These are phyloP conservation scores for Graphiopsis chlorocephala DNA, from an alignment of 2,329 filamentous ascomycete genomes.

Conservation along the genomic window DNA sequence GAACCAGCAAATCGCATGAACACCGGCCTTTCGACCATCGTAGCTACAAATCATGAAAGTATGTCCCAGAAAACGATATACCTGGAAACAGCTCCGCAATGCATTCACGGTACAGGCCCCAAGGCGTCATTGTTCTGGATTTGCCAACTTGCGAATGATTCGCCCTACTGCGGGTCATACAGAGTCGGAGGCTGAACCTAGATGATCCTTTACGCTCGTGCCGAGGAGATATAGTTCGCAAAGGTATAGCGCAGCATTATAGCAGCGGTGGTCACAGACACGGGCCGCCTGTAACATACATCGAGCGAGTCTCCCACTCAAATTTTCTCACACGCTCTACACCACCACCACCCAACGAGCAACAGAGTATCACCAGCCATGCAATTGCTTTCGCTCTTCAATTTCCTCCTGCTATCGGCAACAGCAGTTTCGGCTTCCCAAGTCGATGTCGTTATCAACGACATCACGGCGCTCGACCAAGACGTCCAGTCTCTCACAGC, in stretches of 20 bases:
- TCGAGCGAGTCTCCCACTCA: neutral
- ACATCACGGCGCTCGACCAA: conserved; percentile 27
- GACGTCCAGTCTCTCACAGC: conserved; percentile 25
- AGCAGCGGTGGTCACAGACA: neutral
- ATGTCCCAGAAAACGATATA: neutral
- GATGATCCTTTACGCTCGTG: neutral
- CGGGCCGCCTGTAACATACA: neutral
- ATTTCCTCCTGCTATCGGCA: neutral
- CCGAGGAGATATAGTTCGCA: neutral
- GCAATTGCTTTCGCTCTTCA: neutral
- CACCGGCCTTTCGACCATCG: neutral
- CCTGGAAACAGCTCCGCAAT: neutral
- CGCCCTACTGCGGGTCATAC: neutral
- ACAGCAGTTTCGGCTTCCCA: conserved; percentile 1
- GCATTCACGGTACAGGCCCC: neutral
- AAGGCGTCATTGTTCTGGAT: neutral
- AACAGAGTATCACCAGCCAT: neutral
- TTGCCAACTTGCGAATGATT: neutral
- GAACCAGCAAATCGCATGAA: neutral
- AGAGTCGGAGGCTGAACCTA: neutral
- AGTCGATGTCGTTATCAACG: conserved; percentile 23
- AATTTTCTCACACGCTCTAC: too few relatives aligned
- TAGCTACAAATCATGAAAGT: neutral
- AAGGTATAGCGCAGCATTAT: neutral
- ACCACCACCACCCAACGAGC: neutral